These are phyloP conservation scores for Bauhinia variegata DNA, from an alignment of 306 rosid genomes.

Conservation along the genomic window DNA sequence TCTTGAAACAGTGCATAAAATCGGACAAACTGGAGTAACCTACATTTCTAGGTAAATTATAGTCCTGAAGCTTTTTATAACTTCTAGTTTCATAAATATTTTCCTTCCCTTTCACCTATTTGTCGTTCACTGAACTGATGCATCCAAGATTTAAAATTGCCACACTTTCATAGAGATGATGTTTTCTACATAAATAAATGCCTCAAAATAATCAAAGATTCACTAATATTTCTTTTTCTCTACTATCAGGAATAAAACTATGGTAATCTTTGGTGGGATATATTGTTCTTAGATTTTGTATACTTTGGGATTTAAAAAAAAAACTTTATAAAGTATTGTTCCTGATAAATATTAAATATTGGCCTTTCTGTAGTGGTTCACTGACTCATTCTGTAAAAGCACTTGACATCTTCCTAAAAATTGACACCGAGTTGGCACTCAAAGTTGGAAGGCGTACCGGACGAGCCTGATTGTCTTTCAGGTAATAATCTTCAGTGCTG, in stretches of 20 bases:
- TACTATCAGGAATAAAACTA: not conserved
- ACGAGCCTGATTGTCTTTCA: conserved; percentile 58
- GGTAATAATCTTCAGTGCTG: not conserved
- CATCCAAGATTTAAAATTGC: conserved; percentile 9
- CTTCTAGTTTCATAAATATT: not conserved
- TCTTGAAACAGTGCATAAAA: conserved; percentile 63
- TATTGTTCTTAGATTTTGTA: not conserved
- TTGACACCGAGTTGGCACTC: conserved; percentile 92
- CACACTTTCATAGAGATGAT: not conserved
- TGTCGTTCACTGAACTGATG: conserved; percentile 7
- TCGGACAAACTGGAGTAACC: conserved; percentile 91
- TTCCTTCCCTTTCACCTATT: not conserved
- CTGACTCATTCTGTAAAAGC: conserved; percentile 95
- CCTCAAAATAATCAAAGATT: not conserved
- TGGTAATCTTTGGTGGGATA: not conserved
- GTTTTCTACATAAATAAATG: not conserved
- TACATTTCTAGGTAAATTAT: conserved; percentile 79
- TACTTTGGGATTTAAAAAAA: not conserved
- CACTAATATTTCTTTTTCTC: too few relatives aligned
- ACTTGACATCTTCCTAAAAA: conserved; percentile 89
- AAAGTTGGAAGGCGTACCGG: conserved; percentile 90
- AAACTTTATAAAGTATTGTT: not conserved
- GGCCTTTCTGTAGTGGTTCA: conserved; percentile 71
- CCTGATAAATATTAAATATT: conserved; percentile 9
- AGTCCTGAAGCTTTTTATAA: conserved; percentile 27